Evolutionary conservation across 148 eudicot species (phyloP), one percentile per base, ranked within the genome.

Genomic region (Heliosperma pusillum): DNA sequence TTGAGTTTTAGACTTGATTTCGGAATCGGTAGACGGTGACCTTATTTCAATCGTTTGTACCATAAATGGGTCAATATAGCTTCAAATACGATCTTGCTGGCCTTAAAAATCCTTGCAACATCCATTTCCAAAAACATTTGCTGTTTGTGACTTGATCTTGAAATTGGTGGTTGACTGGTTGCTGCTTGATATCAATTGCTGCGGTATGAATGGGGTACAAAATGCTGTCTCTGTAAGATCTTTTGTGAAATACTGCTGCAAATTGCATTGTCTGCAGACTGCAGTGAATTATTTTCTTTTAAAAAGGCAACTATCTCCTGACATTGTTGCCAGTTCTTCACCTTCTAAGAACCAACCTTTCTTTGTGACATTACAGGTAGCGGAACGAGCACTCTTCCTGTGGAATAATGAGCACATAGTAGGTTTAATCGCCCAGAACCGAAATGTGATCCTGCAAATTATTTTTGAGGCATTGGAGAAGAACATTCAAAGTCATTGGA

Each of bases 371-470:
- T 64, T 81, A 80, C 89, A 89, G 93, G 87, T 89, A 73, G 91
- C 93, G n/a, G 93, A 89, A 82, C 84, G 89, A 77, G 85, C 91
- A 13, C 88, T 89, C 20, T 87, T 86, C 68, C 67, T 89, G 71
- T 89, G 93, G 93, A 89, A 89, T 29, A 89, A 86, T 27, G 93
- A 89, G 60, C 91, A 88, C 72, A 87, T 89, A 55, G 91, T 89
- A 30, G 83, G 85, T 65, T 83, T 89, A 77, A 89, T 89, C 9
- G 89, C 89, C 63, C 88, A 87, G 12, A 86, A 89, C 74, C 86
- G 91, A 45, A 76, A 60, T 7, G 78, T 78, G 29, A 15, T 50
- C 19, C 55, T 50, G 55, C 55, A 50, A 50, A 50, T 50, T 4
- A 50, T 50, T 50, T 50, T 50, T 15, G 55, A 88, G 73, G 87